Evolutionary conservation across 805 yeast genomes (phyloP), one percentile per base, ranked within the genome.

Genomic region (Lipomyces sp.): DNA sequence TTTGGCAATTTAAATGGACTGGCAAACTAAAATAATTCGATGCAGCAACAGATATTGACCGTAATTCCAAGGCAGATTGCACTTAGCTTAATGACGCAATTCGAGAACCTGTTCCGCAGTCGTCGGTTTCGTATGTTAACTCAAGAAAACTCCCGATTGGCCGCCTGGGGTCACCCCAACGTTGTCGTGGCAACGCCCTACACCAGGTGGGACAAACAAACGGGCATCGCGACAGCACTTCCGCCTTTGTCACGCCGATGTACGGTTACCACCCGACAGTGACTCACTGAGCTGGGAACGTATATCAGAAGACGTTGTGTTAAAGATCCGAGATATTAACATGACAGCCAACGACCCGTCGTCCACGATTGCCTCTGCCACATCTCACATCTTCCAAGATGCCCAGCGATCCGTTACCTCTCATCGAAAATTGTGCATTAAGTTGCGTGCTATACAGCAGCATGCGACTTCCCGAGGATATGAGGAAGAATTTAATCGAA

Each of bases 371-470:
- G 54, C 54, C 10, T 13, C 54, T 2, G 56, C 57, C 30, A 72
- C 63, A 35, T 86, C 90, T 0, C 86, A 84, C 64, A 86, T 87
- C 2, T 92, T 92, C 74, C 94, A 90, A 73, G 94, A 88, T 64
- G 90, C 95, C 0, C 98, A 92, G 74, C 69, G 78, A 30, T 82
- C 90, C 1, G 81, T 87, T 39, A 88, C 93, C 0, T 88, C 93
- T 1, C 97, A 92, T 76, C 81, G 90, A 57, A 89, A 90, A 73
- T 87, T 90, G 65, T 85, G 88, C 5, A 84, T 86, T 8, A 82
- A 89, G 4, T 74, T 92, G 73, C 84, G 83, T 73, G 82, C 84
- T 56, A 79, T 90, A 15, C 89, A 88, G 64, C 71, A 79, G 15
- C 83, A 85, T 70, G 85, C 95, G 1, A 76, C 80, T 10, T 81